Percentiles rank a stretch among this genome's conserved stretches.
Evolutionary conservation across 352 stramenopile genomes (phyloP).

Genomic region (Globisporangium ultimum): DNA sequence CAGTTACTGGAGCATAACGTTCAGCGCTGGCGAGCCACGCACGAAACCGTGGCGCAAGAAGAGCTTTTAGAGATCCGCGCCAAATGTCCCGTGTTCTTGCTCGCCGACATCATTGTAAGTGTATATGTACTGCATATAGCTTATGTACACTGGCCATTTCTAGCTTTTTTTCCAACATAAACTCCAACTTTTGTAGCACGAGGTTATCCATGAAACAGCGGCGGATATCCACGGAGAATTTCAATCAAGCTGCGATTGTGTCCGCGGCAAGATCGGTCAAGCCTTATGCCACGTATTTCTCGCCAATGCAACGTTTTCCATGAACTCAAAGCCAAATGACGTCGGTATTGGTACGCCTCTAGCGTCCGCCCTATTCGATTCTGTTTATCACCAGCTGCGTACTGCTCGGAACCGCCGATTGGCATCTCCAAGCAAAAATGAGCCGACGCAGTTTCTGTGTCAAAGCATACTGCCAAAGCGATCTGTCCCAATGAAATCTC

Average conservation of each 20-base stretch:
- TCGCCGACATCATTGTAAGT: conserved; percentile 21
- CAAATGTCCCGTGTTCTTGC: conserved; percentile 9
- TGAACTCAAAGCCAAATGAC: background rate
- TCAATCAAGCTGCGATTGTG: conserved; percentile 15
- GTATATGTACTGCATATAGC: too few relatives aligned
- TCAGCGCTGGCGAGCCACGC: conserved; percentile 20
- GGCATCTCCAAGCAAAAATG: background rate
- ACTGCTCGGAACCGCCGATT: background rate
- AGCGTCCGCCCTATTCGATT: conserved; percentile 1
- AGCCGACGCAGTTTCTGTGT: background rate
- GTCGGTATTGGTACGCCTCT: background rate
- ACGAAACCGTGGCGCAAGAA: conserved; percentile 20
- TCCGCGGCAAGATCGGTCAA: conserved; percentile 16
- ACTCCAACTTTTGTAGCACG: conserved; percentile 6
- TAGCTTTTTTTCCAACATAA: background rate
- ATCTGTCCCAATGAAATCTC: background rate
- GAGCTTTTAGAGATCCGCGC: conserved; percentile 8
- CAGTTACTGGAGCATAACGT: conserved; percentile 28
- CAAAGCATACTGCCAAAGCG: background rate
- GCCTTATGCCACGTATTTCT: conserved; percentile 25
- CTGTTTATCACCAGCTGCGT: conserved; percentile 6
- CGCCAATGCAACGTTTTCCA: background rate
- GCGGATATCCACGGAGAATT: conserved; percentile 38
- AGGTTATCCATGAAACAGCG: conserved; percentile 30
- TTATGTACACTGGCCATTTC: background rate